These are phyloP conservation scores for Fusarium sp. DNA, from an alignment of 2,329 filamentous ascomycete genomes.

Conservation along the genomic window DNA sequence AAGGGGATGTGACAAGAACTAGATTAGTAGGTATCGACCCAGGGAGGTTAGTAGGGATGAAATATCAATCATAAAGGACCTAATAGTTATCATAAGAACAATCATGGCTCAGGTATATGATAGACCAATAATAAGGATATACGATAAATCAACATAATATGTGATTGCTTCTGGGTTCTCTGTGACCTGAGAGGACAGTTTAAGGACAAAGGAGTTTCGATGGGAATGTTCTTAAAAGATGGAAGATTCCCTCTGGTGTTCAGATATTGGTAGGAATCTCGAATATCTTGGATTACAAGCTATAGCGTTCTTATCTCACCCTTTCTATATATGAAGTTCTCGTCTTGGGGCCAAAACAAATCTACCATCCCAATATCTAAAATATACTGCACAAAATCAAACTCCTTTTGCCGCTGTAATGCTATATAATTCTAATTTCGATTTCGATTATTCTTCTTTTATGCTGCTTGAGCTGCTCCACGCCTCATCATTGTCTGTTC, in stretches of 20 bases:
- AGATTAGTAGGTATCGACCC: too few relatives aligned
- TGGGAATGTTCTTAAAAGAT: too few relatives aligned
- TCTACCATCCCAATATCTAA: background rate
- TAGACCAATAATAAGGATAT: too few relatives aligned
- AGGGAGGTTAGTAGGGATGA: too few relatives aligned
- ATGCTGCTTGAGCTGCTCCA: conserved; percentile 30
- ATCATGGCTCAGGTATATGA: too few relatives aligned
- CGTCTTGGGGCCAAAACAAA: background rate
- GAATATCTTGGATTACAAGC: background rate
- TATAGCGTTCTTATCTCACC: background rate
- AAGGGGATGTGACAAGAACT: too few relatives aligned
- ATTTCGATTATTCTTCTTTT: conserved; percentile 15
- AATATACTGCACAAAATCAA: background rate
- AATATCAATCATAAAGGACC: background rate
- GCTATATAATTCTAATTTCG: conserved; percentile 4
- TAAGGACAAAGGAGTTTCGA: too few relatives aligned
- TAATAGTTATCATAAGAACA: too few relatives aligned
- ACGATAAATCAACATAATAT: too few relatives aligned
- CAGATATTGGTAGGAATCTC: background rate
- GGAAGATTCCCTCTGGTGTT: too few relatives aligned
- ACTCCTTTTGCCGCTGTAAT: conserved; percentile 32
- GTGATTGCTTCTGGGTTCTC: too few relatives aligned
- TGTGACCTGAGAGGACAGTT: too few relatives aligned
- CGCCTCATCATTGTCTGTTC: conserved; percentile 13
- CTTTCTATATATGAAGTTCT: background rate